Evolutionary conservation across 495 filamentous ascomycete genomes (phyloP).

Genomic region (Oidiodendron maius): DNA sequence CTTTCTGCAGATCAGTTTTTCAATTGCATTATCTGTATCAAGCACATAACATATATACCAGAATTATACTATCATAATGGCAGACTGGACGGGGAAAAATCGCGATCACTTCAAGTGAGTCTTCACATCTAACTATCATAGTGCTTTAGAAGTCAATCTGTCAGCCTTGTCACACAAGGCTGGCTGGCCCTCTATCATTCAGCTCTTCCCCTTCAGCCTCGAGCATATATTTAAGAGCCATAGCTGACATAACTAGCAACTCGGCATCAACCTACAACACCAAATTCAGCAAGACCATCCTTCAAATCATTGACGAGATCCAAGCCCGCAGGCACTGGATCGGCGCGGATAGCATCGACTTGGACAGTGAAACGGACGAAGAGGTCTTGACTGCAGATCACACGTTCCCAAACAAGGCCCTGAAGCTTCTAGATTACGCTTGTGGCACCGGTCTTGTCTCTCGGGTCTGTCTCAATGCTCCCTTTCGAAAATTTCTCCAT

Average conservation of each 20-base stretch:
- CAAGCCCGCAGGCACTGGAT: constrained; percentile 19
- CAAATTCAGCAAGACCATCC: constrained; percentile 19
- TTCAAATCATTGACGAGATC: constrained; percentile 21
- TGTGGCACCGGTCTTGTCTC: constrained; percentile 25
- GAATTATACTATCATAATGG: too few relatives aligned
- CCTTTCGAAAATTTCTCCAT: background rate
- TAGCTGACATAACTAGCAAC: constrained; percentile 5
- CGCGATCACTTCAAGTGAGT: background rate
- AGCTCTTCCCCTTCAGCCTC: background rate
- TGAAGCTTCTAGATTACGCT: constrained; percentile 24
- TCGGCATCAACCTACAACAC: constrained; percentile 21
- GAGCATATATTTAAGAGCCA: background rate
- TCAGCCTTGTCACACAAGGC: background rate
- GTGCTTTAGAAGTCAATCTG: too few relatives aligned
- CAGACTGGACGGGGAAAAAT: background rate
- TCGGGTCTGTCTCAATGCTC: constrained; percentile 15
- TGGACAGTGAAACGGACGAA: too few relatives aligned
- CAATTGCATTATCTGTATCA: too few relatives aligned
- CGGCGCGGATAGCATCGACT: constrained; percentile 22
- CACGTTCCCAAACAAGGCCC: constrained; percentile 2
- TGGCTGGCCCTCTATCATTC: background rate
- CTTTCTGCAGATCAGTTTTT: too few relatives aligned
- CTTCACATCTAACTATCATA: too few relatives aligned
- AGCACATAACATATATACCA: too few relatives aligned
- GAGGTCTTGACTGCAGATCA: too few relatives aligned